Conservation (phyloP, 2,329 filamentous ascomycete species). For the Pseudopyrenochaeta lycopersici region DNA sequence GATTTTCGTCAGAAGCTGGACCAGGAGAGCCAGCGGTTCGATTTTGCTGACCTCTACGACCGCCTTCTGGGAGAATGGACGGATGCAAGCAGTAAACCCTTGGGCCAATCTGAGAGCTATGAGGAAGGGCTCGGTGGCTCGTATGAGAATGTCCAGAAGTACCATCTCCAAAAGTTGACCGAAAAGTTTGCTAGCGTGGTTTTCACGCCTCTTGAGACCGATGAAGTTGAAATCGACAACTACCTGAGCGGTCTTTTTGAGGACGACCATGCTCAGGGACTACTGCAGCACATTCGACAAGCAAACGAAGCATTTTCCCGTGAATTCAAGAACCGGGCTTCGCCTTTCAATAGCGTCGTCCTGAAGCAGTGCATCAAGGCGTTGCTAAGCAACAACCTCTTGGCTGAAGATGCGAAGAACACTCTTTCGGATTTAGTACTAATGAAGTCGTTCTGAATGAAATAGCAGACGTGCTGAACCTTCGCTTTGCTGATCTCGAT, state of each 20-base stretch:
- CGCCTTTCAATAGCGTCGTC: constrained; percentile 11
- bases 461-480: constrained; percentile 66
- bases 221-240: constrained; percentile 21
- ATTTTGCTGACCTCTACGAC: constrained; percentile 25
- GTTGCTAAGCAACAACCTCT: constrained; percentile 19
- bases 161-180: constrained; percentile 20
- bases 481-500: constrained; percentile 61
- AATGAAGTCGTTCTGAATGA: constrained; percentile 56
- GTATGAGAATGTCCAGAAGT: constrained; percentile 23
- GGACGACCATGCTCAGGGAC: constrained; percentile 13
- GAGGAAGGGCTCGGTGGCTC: constrained; percentile 20
- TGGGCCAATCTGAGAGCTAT: constrained; percentile 12
- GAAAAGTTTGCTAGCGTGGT: constrained; percentile 26
- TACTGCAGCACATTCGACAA: constrained; percentile 9
- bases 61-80: constrained; percentile 25
- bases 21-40: constrained; percentile 23
- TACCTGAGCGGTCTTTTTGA: constrained; percentile 22
- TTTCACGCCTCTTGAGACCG: constrained; percentile 24
- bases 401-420: constrained; percentile 22
- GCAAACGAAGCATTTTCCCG: constrained; percentile 1
- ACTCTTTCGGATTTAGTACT: constrained; percentile 18
- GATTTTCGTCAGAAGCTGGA: constrained; percentile 19
- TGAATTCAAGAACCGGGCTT: constrained; percentile 5
- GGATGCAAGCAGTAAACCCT: constrained; percentile 13
- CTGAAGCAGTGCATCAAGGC: constrained; percentile 19